These are phyloP conservation scores for Colletotrichum cordylinicola DNA, from an alignment of 2,329 filamentous ascomycete species.

Conservation along the genomic window DNA sequence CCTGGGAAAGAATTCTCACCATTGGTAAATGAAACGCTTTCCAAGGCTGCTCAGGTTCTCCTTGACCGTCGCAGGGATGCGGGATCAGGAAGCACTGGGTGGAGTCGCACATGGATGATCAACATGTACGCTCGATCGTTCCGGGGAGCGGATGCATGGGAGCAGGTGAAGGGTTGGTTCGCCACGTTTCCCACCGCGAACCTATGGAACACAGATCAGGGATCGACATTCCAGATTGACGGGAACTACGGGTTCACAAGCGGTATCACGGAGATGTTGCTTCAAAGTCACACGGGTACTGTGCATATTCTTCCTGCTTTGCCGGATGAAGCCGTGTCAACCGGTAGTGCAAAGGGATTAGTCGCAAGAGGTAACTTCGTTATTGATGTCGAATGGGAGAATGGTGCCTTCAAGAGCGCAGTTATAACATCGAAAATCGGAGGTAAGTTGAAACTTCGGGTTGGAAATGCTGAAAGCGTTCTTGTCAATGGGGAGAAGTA, in stretches of 20 bases:
- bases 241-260: conserved; percentile 53
- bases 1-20: conserved; percentile 31
- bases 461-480: neutral
- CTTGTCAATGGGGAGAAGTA: neutral
- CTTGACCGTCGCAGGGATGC: conserved; percentile 5
- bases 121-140: neutral
- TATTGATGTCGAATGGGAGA: neutral
- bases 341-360: neutral
- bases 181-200: conserved; percentile 43
- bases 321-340: neutral
- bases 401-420: neutral
- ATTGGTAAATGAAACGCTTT: conserved; percentile 32
- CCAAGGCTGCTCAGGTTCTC: conserved; percentile 18
- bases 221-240: conserved; percentile 49
- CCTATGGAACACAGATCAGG: conserved; percentile 37
- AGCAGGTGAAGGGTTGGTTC: conserved; percentile 40
- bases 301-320: conserved; percentile 31
- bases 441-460: neutral
- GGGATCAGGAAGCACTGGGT: conserved; percentile 20
- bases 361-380: neutral
- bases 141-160: conserved; percentile 29
- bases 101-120: neutral
- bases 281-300: conserved; percentile 40
- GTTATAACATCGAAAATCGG: neutral
- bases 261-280: conserved; percentile 48